phyloP scores from a whole-genome alignment of 73 alveolate species.

The Paramecium sexaurelia region DNA sequence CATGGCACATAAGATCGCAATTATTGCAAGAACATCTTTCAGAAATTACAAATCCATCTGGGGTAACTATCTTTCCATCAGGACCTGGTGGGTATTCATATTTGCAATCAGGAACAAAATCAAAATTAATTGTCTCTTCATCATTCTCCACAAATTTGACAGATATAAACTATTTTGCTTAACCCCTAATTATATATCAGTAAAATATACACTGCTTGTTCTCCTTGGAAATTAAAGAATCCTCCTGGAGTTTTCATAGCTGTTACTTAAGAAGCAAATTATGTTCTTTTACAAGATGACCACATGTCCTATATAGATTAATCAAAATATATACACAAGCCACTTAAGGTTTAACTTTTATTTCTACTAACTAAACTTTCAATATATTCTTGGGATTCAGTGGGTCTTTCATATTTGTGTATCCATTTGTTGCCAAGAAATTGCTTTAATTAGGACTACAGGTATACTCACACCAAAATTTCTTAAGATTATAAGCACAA shows the following conservation, averaged over 20 bases:
- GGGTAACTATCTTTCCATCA: background rate
- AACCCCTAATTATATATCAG: background rate
- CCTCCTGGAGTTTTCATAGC: slow-evolving; percentile 58
- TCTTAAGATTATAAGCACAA: slow-evolving; percentile 23
- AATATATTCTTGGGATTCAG: background rate
- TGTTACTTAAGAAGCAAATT: slow-evolving; percentile 6
- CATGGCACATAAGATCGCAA: slow-evolving; percentile 29
- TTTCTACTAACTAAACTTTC: background rate
- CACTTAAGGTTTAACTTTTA: background rate
- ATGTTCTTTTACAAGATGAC: slow-evolving; percentile 42
- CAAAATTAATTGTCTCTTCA: background rate
- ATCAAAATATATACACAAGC: slow-evolving; percentile 10
- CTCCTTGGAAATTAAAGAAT: slow-evolving; percentile 49
- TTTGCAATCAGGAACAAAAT: background rate
- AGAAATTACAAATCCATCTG: slow-evolving; percentile 15
- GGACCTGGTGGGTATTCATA: background rate
- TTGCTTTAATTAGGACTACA: slow-evolving; percentile 30
- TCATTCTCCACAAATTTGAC: background rate
- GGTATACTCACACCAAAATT: slow-evolving; percentile 52
- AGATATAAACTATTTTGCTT: slow-evolving; percentile 18
- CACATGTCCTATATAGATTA: slow-evolving; percentile 17
- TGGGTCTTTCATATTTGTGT: background rate
- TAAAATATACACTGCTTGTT: background rate
- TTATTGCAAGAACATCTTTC: slow-evolving; percentile 33
- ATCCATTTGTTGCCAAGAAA: background rate